phyloP scores from a whole-genome alignment of 208 protist species.

The Borovskyia barvae region DNA sequence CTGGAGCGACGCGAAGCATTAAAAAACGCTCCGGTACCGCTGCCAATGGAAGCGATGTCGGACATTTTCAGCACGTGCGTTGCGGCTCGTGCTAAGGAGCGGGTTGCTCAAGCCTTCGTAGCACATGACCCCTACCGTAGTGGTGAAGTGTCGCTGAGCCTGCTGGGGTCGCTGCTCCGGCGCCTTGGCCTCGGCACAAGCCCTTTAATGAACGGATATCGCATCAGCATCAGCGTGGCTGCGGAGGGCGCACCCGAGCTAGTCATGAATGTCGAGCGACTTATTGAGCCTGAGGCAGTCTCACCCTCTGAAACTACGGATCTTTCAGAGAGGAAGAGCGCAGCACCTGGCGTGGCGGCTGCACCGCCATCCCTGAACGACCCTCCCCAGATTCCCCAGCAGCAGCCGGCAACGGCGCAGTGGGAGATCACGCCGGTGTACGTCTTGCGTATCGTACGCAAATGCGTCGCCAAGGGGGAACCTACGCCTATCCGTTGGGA shows the following conservation, averaged over 20 bases:
- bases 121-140: constrained; percentile 53
- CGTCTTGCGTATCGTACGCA: constrained; percentile 36
- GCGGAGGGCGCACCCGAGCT: constrained; percentile 4
- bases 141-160: constrained; percentile 53
- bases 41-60: constrained; percentile 23
- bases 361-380: not conserved
- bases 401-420: not conserved
- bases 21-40: constrained; percentile 26
- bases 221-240: constrained; percentile 28
- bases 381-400: not conserved
- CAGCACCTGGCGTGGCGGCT: too few relatives aligned
- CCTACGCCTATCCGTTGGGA: constrained; percentile 27
- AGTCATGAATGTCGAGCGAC: constrained; percentile 21
- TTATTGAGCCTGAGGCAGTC: not conserved
- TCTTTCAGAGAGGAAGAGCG: too few relatives aligned
- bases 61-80: constrained; percentile 41
- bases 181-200: constrained; percentile 54
- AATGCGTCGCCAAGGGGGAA: constrained; percentile 17
- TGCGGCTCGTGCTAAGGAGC: constrained; percentile 35
- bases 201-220: constrained; percentile 29
- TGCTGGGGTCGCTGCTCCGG: constrained; percentile 42
- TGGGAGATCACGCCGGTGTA: constrained; percentile 30
- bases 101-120: constrained; percentile 48
- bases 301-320: not conserved
- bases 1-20: constrained; percentile 32